phyloP scores from a whole-genome alignment of 2,329 filamentous ascomycete genomes.

The Calonectria crousiana region DNA sequence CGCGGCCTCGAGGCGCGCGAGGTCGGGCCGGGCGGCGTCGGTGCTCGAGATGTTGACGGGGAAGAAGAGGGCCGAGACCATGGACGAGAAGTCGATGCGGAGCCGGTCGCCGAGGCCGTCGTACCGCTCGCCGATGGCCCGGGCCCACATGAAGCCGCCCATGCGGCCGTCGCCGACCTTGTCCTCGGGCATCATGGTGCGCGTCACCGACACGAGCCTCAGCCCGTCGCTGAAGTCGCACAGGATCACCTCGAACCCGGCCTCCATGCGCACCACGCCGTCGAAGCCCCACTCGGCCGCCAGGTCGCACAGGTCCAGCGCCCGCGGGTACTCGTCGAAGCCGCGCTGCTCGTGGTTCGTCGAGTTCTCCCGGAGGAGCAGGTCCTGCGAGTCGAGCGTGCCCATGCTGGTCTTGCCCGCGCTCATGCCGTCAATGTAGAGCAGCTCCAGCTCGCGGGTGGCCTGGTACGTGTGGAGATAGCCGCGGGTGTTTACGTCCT shows the following conservation, averaged over 20 bases:
- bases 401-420: conserved; percentile 75
- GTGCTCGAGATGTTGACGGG: conserved; percentile 62
- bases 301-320: conserved; percentile 67
- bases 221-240: conserved; percentile 69
- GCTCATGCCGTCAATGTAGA: conserved; percentile 79
- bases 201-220: conserved; percentile 49
- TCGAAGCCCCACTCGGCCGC: conserved; percentile 69
- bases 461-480: conserved; percentile 77
- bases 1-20: conserved; percentile 49
- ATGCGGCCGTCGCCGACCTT: conserved; percentile 42
- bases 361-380: conserved; percentile 63
- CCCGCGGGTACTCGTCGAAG: conserved; percentile 64
- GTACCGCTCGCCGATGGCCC: conserved; percentile 59
- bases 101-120: conserved; percentile 59
- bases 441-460: conserved; percentile 66
- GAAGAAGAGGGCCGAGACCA: conserved; percentile 65
- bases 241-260: conserved; percentile 77
- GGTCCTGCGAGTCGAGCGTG: conserved; percentile 76
- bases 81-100: conserved; percentile 61
- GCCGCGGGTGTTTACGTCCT: conserved; percentile 53
- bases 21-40: conserved; percentile 46
- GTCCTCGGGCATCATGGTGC: conserved; percentile 35
- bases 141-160: conserved; percentile 53
- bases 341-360: conserved; percentile 12
- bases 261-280: conserved; percentile 75